A percentile compares a stretch with the other conserved stretches of the same genome.
phyloP scores from a whole-genome alignment of 306 rosid species.

The Castanospermum australe region DNA sequence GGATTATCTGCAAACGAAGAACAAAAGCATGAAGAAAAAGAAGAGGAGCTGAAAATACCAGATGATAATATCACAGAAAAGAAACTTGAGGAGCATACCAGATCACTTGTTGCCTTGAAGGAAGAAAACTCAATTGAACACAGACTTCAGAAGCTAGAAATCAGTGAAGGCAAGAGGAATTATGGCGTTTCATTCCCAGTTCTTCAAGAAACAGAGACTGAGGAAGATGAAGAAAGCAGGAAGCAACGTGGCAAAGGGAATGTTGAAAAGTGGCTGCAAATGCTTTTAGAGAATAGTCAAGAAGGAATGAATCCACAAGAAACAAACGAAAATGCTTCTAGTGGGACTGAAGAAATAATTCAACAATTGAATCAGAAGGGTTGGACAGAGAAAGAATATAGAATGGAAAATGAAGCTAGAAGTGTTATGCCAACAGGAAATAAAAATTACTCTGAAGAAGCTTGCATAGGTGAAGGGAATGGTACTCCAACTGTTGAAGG shows the following conservation, averaged over 20 bases:
- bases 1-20: conserved; percentile 51
- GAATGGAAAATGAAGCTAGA: conserved; percentile 24
- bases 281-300: conserved; percentile 67
- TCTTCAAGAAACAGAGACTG: conserved; percentile 43
- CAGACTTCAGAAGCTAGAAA: conserved; percentile 49
- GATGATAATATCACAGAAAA: conserved; percentile 26
- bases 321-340: conserved; percentile 34
- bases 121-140: conserved; percentile 51
- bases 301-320: conserved; percentile 39
- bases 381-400: conserved; percentile 28
- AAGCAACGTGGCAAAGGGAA: conserved; percentile 86
- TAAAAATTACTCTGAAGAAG: conserved; percentile 32
- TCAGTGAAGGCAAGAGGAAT: conserved; percentile 46
- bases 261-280: conserved; percentile 92
- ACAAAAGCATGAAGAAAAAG: conserved; percentile 37
- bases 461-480: conserved; percentile 34
- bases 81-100: conserved; percentile 43
- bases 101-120: conserved; percentile 44
- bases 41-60: conserved; percentile 34
- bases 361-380: conserved; percentile 42
- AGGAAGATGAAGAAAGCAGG: conserved; percentile 85
- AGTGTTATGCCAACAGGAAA: conserved; percentile 23
- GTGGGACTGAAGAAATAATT: conserved; percentile 41
- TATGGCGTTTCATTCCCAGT: conserved; percentile 35
- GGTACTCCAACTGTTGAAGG: conserved; percentile 43